These are phyloP conservation scores for Panellus pusillus DNA, from an alignment of 768 basidiomycete genomes.

Conservation along the genomic window DNA sequence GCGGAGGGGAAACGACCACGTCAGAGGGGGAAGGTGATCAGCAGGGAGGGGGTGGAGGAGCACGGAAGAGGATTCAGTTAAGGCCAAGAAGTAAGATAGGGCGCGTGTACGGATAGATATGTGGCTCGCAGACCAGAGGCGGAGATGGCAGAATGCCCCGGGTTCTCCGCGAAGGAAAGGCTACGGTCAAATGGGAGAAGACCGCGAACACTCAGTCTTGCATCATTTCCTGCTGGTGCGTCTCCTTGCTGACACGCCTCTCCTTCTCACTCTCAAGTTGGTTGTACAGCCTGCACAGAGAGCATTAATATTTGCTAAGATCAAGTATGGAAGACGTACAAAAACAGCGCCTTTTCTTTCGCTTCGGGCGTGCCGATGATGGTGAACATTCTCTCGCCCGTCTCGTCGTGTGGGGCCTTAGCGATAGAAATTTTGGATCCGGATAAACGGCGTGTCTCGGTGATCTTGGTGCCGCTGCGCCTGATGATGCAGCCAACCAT, in stretches of 20 bases:
- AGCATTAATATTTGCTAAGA: not conserved
- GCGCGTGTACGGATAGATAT: slow-evolving; percentile 14
- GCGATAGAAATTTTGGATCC: slow-evolving; percentile 99
- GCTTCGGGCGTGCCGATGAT: slow-evolving; percentile 95
- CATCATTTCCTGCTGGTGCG: slow-evolving; percentile 71
- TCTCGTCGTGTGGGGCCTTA: slow-evolving; percentile 98
- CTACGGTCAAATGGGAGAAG: slow-evolving; percentile 8
- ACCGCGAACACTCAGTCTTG: slow-evolving; percentile 38
- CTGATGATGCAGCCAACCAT: slow-evolving; percentile 99
- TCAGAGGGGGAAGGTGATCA: not conserved
- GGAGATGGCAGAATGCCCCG: not conserved
- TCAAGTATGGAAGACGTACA: slow-evolving; percentile 30
- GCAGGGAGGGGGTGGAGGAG: slow-evolving; percentile 12
- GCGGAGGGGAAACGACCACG: slow-evolving; percentile 5
- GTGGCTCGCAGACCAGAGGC: slow-evolving; percentile 16
- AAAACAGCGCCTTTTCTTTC: slow-evolving; percentile 96
- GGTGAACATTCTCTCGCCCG: slow-evolving; percentile 99
- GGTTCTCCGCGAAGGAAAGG: slow-evolving; percentile 13
- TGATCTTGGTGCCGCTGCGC: slow-evolving; percentile 96
- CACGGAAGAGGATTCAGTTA: slow-evolving; percentile 10
- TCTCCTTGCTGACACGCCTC: slow-evolving; percentile 83
- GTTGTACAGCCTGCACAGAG: slow-evolving; percentile 65
- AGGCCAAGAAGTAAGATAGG: slow-evolving; percentile 15
- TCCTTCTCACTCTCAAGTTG: slow-evolving; percentile 97
- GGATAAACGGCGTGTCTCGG: slow-evolving; percentile 96